Percentiles rank a stretch among this genome's conserved stretches.
These are phyloP conservation scores for Kluyveromyces lactis DNA, from an alignment of 805 yeast genomes.

Conservation along the genomic window DNA sequence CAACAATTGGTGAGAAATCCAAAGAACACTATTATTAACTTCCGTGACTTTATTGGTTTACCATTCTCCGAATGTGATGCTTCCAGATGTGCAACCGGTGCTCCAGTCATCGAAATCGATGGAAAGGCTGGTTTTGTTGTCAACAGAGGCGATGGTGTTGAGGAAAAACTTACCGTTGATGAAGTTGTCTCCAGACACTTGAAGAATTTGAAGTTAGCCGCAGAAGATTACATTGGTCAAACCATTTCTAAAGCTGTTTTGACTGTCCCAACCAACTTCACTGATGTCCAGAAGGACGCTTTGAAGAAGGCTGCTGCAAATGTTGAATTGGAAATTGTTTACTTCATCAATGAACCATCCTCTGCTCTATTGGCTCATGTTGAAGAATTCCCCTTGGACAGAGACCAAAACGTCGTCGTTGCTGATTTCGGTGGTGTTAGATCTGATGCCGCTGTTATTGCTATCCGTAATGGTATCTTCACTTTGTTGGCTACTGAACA, in stretches of 20 bases:
- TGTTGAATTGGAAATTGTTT: conserved; percentile 75
- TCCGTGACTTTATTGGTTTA: conserved; percentile 87
- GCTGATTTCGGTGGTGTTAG: conserved; percentile 96
- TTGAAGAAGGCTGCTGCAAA: conserved; percentile 52
- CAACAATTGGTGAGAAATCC: conserved; percentile 91
- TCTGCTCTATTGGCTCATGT: conserved; percentile 81
- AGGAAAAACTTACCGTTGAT: conserved; percentile 55
- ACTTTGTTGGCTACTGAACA: conserved; percentile 83
- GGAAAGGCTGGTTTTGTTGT: conserved; percentile 68
- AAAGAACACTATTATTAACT: conserved; percentile 74
- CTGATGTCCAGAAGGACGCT: conserved; percentile 60
- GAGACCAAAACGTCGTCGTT: conserved; percentile 48
- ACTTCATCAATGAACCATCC: conserved; percentile 85
- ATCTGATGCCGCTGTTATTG: conserved; percentile 89
- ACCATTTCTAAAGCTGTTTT: conserved; percentile 74
- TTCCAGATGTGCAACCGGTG: conserved; percentile 52
- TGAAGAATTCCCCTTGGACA: conserved; percentile 37
- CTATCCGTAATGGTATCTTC: conserved; percentile 89
- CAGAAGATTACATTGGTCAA: conserved; percentile 85
- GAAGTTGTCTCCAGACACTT: conserved; percentile 82
- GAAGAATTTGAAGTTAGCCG: conserved; percentile 72
- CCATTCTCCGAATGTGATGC: conserved; percentile 62
- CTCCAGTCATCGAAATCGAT: conserved; percentile 30
- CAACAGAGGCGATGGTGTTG: conserved; percentile 37
- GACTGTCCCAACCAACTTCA: conserved; percentile 85